Base-by-base conservation (phyloP, 208 protist species). In the Wallacemonas sp. region DNA sequence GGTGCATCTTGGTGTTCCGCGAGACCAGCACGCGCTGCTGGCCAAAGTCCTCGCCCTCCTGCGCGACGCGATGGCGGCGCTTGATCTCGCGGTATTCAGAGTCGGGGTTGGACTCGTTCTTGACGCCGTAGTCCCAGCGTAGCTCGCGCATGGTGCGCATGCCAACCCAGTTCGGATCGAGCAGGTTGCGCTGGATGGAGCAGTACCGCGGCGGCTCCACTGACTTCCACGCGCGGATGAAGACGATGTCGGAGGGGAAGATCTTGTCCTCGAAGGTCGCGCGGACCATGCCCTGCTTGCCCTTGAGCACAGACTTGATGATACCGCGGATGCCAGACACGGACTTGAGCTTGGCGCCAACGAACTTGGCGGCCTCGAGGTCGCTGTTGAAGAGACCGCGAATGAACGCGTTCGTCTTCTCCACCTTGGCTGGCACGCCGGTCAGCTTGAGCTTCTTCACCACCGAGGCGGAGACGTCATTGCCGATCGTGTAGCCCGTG, bases 371-470 rank as follows among this genome's bases (percentile, higher is more conserved):
- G 16, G 98, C 97, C 80, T 98, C 95, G 16, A 97, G 58, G 60
- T 94, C 91, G 55, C 83, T 95, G 67, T 82, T 96, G 74, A 98
- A 98, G 95, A 98, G 98, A 36, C 90, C 92, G 56, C 98, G 94
- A 30, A 99, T 87, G 68, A 99, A 99, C 5, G 86, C 97, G 1
- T 98, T 99, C 29, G 99, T 99, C 80, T 99, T 99, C 43, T 94
- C 76, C 9, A 99, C 92, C 78, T 99, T 98, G 36, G 87, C 74
- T 0, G 99, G 98, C 29, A 79, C 78, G 30, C 99, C 99, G 4
- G 95, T 95, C 19, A 99, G 89, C 81, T 99, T 99, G 26, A 99
- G 88, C 83, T 99, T 99, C 90, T 99, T 99, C 24, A 99, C 97
- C 41, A 99, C 93, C 4, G 72, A 81, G 32, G 97, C 90, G 17